Evolutionary conservation across 345 rosid species (phyloP), one percentile per base, ranked within the genome.

Genomic region (Citrus maxima): DNA sequence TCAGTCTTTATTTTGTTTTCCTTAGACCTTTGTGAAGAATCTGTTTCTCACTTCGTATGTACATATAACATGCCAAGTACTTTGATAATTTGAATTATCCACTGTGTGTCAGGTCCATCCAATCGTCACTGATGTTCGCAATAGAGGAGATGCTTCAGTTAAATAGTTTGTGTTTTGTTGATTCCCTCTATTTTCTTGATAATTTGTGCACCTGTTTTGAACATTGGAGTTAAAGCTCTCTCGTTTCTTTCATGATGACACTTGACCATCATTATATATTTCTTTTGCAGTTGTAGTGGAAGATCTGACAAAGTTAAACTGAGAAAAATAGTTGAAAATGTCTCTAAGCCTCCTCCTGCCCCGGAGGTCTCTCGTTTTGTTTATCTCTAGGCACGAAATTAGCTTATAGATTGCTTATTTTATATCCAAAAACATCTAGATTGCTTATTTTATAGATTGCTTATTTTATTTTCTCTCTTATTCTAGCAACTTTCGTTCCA

Each of bases 61-160:
- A 3, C 2, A 14, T 13, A 40, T 46, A 46, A 6, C 22, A 3
- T 8, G 28, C n/a, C 6, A 12, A 55, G 5, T 72, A 9, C 28
- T 56, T 56, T 34, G 51, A 56, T 56, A 35, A 34, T 25, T 56
- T 49, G 73, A 67, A 40, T 21, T 22, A 8, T 62, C 24, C 32
- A 28, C 38, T 51, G 22, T 65, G 7, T 71, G 7, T 79, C 70
- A 89, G 98, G 91, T 93, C 25, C 87, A 83, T 27, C 99, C 98
- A 1, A 95, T 95, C 54, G 86, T 95, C 56, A 95, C 92, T 70
- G 95, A 87, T 27, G 91, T 93, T 63, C 94, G 87, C 42, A 83
- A 63, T 80, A 79, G 88, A 83, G 98, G 99, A 24, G 98, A 95
- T 84, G 79, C 86, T 79, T 96, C 98, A 22, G 98, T 92, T 74